A percentile compares a stretch with the other conserved stretches of the same genome.
phyloP scores from a whole-genome alignment of 140 eudicot species.

The Flaveria floridana region DNA sequence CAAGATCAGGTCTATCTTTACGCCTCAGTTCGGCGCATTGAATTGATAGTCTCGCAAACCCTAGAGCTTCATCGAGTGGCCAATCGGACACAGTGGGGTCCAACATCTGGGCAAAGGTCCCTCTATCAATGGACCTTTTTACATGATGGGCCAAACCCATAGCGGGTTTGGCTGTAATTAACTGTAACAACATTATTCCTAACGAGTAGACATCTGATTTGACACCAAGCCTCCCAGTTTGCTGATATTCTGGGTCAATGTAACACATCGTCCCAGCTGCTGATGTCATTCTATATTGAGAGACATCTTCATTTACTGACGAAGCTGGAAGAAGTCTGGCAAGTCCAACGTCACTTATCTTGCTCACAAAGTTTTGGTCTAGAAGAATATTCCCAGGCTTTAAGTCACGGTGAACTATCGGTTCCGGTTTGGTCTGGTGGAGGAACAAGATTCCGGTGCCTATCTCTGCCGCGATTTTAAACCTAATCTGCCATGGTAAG shows the following conservation, averaged over 20 bases:
- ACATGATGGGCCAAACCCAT: constrained; percentile 60
- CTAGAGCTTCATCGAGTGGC: constrained; percentile 53
- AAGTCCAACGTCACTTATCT: constrained; percentile 66
- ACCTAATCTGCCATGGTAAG: constrained; percentile 53
- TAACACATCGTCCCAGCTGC: constrained; percentile 72
- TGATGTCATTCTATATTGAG: constrained; percentile 56
- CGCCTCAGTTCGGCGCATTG: constrained; percentile 59
- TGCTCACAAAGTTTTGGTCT: constrained; percentile 51
- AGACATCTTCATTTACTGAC: constrained; percentile 41
- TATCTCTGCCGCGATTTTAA: constrained; percentile 61
- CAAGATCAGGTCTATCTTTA: constrained; percentile 65
- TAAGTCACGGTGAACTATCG: constrained; percentile 64
- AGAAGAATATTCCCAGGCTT: constrained; percentile 67
- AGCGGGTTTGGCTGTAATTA: constrained; percentile 56
- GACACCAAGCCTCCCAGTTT: constrained; percentile 58
- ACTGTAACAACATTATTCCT: constrained; percentile 59
- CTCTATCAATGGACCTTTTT: constrained; percentile 43
- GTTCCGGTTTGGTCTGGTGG: constrained; percentile 72
- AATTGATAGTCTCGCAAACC: constrained; percentile 46
- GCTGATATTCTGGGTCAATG: constrained; percentile 69
- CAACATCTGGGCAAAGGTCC: constrained; percentile 46
- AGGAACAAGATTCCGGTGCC: constrained; percentile 62
- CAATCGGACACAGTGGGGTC: constrained; percentile 46
- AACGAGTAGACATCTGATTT: constrained; percentile 65
- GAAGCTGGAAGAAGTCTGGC: constrained; percentile 57